Conservation (phyloP, 2,329 filamentous ascomycete species). For the Colletotrichum sp. region DNA sequence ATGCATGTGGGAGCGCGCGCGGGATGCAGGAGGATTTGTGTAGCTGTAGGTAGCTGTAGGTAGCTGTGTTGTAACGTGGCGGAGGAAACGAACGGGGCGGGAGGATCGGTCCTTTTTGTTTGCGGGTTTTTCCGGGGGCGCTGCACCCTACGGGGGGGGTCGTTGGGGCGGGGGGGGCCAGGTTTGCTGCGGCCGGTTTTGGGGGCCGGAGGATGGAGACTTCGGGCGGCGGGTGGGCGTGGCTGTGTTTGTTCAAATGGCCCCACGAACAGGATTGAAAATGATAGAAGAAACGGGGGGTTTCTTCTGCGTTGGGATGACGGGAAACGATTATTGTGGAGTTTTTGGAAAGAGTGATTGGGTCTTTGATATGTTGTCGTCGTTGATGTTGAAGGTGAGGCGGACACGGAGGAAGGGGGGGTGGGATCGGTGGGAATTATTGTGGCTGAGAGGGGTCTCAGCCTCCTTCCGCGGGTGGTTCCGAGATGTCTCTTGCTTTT, state of each 20-base stretch:
- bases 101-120: not conserved
- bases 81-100: not conserved
- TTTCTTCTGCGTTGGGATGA: not conserved
- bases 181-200: conserved; percentile 1
- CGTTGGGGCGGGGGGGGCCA: not conserved
- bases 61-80: not conserved
- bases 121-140: too few relatives aligned
- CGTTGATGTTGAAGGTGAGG: not conserved
- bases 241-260: not conserved
- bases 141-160: too few relatives aligned
- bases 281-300: not conserved
- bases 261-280: not conserved
- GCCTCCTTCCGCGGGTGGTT: not conserved
- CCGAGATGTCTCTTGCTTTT: not conserved
- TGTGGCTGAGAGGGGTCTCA: not conserved
- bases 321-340: not conserved
- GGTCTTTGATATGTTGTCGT: not conserved
- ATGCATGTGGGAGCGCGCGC: not conserved
- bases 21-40: not conserved
- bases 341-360: not conserved
- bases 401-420: not conserved
- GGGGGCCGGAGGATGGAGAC: not conserved
- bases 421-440: not conserved
- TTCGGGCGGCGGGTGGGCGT: not conserved
- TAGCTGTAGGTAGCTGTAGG: not conserved